Percentiles rank a stretch among this genome's conserved stretches.
Evolutionary conservation across 2,329 filamentous ascomycete species (phyloP).

Genomic region (Byssothecium circinans): DNA sequence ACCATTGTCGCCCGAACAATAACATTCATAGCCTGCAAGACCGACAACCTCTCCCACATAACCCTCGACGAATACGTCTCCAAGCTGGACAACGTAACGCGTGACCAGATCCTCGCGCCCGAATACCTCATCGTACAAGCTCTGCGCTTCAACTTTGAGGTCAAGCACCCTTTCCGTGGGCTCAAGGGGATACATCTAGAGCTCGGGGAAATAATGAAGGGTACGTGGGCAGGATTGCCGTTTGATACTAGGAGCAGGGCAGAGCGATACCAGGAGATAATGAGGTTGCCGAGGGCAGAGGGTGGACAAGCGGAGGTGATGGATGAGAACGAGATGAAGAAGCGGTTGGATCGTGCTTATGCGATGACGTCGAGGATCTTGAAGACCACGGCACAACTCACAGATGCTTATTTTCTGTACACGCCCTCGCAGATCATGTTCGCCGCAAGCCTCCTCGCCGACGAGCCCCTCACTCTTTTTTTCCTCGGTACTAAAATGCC

Average conservation of each 20-base stretch:
- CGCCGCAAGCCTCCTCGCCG: slow-evolving; percentile 74
- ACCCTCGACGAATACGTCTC: slow-evolving; percentile 62
- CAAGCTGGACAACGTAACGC: slow-evolving; percentile 57
- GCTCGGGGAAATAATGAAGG: slow-evolving; percentile 67
- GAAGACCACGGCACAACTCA: slow-evolving; percentile 74
- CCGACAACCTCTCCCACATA: slow-evolving; percentile 75
- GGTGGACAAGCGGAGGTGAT: slow-evolving; percentile 16
- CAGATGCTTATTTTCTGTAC: slow-evolving; percentile 96
- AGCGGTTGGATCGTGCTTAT: slow-evolving; percentile 66
- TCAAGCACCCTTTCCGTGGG: slow-evolving; percentile 85
- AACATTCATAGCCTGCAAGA: slow-evolving; percentile 91
- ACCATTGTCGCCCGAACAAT: slow-evolving; percentile 86
- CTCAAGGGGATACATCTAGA: slow-evolving; percentile 87
- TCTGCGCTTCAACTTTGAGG: slow-evolving; percentile 89
- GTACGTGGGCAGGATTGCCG: slow-evolving; percentile 52
- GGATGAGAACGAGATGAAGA: slow-evolving; percentile 28
- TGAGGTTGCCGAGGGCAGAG: slow-evolving; percentile 26
- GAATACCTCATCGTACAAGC: slow-evolving; percentile 93
- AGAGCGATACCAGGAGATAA: slow-evolving; percentile 33
- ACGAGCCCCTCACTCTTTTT: slow-evolving; percentile 61
- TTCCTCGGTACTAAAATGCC: slow-evolving; percentile 51
- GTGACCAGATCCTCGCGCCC: slow-evolving; percentile 82
- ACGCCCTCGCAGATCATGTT: slow-evolving; percentile 94
- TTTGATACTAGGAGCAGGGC: slow-evolving; percentile 15
- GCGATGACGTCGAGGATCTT: slow-evolving; percentile 61